Evolutionary conservation across 2,329 filamentous ascomycete genomes (phyloP), one percentile per base, ranked within the genome.

Genomic region (Penicillium frequentans): DNA sequence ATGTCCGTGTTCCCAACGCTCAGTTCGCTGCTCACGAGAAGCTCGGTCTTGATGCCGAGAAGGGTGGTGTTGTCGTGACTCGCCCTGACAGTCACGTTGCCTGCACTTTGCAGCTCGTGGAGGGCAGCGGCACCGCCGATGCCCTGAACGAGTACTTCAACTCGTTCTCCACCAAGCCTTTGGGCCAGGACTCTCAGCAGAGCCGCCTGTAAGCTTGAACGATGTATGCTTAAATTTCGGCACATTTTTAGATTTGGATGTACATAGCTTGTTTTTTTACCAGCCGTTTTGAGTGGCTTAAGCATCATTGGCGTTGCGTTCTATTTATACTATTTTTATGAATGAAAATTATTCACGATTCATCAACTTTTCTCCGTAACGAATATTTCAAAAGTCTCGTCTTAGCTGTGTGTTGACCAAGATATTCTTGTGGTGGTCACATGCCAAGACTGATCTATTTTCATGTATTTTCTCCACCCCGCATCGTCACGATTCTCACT

Each of bases 71-170:
- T 2, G 87, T 96, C 1, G 89, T 96, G 10, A 90, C 96, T 8
- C 80, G 92, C 45, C 92, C 93, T 0, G 92, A 96, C 73, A 91
- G 91, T 8, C 95, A 96, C 72, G 88, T 96, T 27, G 90, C 89
- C 23, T 83, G 90, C 59, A 89, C 92, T 4, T 84, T 90, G 11
- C 82, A 82, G 65, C 77, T 97, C 23, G 87, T 84, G 1, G 88
- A 93, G 73, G 93, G 92, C 0, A 85, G 77, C 56, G 90, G 86
- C 16, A 96, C 92, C 0, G 86, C 90, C 0, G 90, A 96, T 67
- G 90, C 87, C 16, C 77, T 97, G 65, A 90, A 97, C 69, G 81
- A 84, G 61, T 97, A 96, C 72, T 97, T 96, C 75, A 81, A 82
- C 5, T 74, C 86, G 1, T 93, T 96, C 66, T 84, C 83, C 54